A percentile compares a stretch with the other conserved stretches of the same genome.
Evolutionary conservation across 1,284 basidiomycete species (phyloP).

Genomic region (Malassezia sp.): DNA sequence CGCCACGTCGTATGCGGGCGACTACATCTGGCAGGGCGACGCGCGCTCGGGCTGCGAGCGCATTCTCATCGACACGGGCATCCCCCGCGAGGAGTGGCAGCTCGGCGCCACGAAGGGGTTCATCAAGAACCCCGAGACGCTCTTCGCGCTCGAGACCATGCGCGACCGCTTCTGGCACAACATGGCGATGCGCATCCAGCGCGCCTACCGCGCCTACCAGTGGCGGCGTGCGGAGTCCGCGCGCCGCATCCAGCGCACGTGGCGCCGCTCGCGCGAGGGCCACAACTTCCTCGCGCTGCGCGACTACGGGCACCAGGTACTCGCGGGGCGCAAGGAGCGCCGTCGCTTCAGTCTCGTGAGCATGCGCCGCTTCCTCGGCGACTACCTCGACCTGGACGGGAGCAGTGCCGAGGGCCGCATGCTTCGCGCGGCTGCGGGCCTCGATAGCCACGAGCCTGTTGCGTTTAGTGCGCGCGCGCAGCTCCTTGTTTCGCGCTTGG

Average conservation of each 20-base stretch:
- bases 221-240: slow-evolving; percentile 92
- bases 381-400: slow-evolving; percentile 73
- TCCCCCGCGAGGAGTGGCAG: slow-evolving; percentile 94
- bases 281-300: slow-evolving; percentile 77
- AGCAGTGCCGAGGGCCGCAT: slow-evolving; percentile 63
- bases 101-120: slow-evolving; percentile 98
- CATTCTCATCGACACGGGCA: slow-evolving; percentile 87
- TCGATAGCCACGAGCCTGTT: slow-evolving; percentile 47
- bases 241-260: slow-evolving; percentile 88
- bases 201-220: slow-evolving; percentile 89
- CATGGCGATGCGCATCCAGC: slow-evolving; percentile 93
- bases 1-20: slow-evolving; percentile 90
- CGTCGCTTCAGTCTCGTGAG: slow-evolving; percentile 84
- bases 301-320: slow-evolving; percentile 84
- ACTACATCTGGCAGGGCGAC: slow-evolving; percentile 93
- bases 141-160: slow-evolving; percentile 97
- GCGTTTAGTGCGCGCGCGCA: slow-evolving; percentile 77
- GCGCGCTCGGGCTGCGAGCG: slow-evolving; percentile 79
- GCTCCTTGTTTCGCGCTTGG: slow-evolving; percentile 72
- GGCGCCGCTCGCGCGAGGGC: slow-evolving; percentile 93
- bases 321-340: slow-evolving; percentile 84
- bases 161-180: slow-evolving; percentile 99
- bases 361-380: slow-evolving; percentile 88
- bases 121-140: slow-evolving; percentile 97
- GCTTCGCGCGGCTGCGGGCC: slow-evolving; percentile 61